phyloP scores from a whole-genome alignment of 2,329 filamentous ascomycete genomes.

The Fusarium sp. region DNA sequence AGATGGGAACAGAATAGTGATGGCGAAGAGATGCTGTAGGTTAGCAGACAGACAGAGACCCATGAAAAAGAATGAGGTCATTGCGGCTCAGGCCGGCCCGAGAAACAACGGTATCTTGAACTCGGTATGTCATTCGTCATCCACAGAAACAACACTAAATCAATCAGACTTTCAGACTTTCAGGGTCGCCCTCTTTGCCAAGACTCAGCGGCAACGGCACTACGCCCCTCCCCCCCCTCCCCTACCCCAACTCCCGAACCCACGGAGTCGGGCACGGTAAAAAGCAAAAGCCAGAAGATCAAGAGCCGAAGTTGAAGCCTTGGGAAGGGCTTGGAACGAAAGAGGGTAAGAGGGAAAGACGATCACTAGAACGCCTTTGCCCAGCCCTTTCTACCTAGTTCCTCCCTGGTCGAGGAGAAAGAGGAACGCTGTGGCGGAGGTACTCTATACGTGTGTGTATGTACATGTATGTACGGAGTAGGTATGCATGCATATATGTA shows the following conservation, averaged over 20 bases:
- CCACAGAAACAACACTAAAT: not conserved
- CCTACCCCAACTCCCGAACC: conserved; percentile 36
- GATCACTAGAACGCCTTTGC: not conserved
- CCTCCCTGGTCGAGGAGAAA: not conserved
- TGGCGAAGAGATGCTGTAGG: not conserved
- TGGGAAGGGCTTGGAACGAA: too few relatives aligned
- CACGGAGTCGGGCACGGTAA: conserved; percentile 31
- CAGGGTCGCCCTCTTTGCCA: conserved; percentile 42
- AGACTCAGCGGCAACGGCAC: conserved; percentile 46
- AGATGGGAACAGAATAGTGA: not conserved
- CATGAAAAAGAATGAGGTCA: conserved; percentile 26
- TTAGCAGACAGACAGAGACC: not conserved
- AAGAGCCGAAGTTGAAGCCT: not conserved
- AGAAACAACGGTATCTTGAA: not conserved
- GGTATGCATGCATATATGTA: too few relatives aligned
- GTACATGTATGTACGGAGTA: not conserved
- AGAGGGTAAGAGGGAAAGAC: not conserved
- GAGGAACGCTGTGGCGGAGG: conserved; percentile 2
- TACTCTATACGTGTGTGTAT: too few relatives aligned
- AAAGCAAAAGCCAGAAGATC: conserved; percentile 11
- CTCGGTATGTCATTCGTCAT: conserved; percentile 22
- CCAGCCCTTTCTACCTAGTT: too few relatives aligned
- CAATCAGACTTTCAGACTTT: conserved; percentile 20
- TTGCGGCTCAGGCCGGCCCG: conserved; percentile 4
- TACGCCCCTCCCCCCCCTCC: conserved; percentile 10